Evolutionary conservation across 345 rosid species (phyloP).

Genomic region (Brassica rapa): DNA sequence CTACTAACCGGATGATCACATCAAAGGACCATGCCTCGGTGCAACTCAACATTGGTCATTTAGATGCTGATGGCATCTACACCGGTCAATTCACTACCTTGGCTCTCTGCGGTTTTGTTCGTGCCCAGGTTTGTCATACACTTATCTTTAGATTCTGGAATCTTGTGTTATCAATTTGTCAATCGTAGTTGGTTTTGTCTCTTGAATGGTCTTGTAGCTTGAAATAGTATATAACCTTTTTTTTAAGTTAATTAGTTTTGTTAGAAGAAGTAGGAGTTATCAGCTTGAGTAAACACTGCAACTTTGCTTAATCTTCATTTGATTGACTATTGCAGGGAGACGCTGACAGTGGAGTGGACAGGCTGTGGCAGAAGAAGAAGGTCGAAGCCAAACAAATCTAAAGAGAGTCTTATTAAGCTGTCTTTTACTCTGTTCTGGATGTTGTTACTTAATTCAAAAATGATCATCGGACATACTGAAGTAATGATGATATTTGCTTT

Average conservation of each 20-base stretch:
- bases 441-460: background rate
- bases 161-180: background rate
- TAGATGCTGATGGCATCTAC: constrained; percentile 61
- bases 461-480: background rate
- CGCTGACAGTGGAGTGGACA: constrained; percentile 65
- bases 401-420: background rate
- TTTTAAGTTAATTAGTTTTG: background rate
- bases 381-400: constrained; percentile 37
- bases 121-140: constrained; percentile 59
- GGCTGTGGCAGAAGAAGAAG: constrained; percentile 58
- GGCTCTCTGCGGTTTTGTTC: constrained; percentile 68
- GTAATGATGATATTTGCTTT: constrained; percentile 3
- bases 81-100: constrained; percentile 53
- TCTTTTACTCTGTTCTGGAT: background rate
- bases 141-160: too few relatives aligned
- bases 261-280: background rate
- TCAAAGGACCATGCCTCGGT: constrained; percentile 53
- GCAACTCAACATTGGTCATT: constrained; percentile 58
- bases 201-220: background rate
- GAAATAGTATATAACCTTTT: too few relatives aligned
- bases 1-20: constrained; percentile 65
- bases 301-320: background rate
- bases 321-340: constrained; percentile 52
- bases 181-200: background rate
- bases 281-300: background rate